These are phyloP conservation scores for Daedaleopsis sinensis DNA, from an alignment of 768 basidiomycete species.

Conservation along the genomic window DNA sequence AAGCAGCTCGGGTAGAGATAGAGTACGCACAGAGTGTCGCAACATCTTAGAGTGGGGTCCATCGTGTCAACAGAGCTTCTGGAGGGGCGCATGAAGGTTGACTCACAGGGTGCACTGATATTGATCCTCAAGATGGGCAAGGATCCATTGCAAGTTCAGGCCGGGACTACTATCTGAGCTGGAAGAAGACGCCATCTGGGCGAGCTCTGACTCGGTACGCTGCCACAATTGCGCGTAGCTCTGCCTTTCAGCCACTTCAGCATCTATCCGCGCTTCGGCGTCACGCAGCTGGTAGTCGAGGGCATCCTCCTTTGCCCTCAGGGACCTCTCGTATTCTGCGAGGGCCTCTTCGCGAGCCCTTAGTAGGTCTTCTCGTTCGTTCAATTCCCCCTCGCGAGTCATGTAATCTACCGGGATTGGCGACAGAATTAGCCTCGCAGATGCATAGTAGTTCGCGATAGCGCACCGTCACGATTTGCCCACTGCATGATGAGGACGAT, in stretches of 20 bases:
- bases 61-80: neutral
- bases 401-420: no score
- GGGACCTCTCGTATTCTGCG: neutral
- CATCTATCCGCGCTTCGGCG: neutral
- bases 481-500: no score
- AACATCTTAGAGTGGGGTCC: conserved; percentile 47
- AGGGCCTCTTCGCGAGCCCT: conserved; percentile 2
- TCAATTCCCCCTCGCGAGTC: neutral
- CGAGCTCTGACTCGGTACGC: neutral
- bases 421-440: no score
- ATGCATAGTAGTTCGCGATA: no score
- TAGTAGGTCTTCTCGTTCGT: neutral
- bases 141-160: conserved; percentile 27
- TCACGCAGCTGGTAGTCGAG: neutral
- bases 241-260: neutral
- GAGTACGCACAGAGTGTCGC: conserved; percentile 53
- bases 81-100: neutral
- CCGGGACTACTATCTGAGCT: neutral
- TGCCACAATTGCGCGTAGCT: neutral
- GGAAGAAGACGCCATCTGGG: neutral
- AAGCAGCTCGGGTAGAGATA: neutral
- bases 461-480: no score
- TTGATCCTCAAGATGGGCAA: conserved; percentile 60
- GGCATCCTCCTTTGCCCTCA: neutral
- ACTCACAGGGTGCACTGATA: conserved; percentile 68